Evolutionary conservation across 768 basidiomycete genomes (phyloP), one percentile per base, ranked within the genome.

Genomic region (Termitomyces sp.): DNA sequence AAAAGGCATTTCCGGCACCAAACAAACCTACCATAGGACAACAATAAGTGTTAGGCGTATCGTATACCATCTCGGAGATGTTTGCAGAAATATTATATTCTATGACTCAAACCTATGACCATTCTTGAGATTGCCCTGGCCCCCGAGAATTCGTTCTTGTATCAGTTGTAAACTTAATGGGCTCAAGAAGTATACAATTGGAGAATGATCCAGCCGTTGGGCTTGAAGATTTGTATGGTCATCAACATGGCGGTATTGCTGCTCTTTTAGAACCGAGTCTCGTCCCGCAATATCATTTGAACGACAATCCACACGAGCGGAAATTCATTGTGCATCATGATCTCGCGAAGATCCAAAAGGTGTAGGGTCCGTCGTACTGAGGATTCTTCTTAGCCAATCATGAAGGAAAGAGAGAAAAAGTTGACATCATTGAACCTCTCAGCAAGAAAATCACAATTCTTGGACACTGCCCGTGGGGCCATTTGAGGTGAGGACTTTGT

Each of bases 11-110:
- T 34, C 51, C 56, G 6, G 50, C 52, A 40, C 48, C 57, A 38
- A 61, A 60, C 36, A 62, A 60, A 31, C 12, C 72, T 69, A 56
- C 67, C 17, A 11, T 12, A 58, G 47, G 1, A 17, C 5, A 7
- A 48, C 12, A 4, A 25, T 36, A 17, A n/a, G 1, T 17, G 25
- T n/a, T 17, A 3, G 12, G 10, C 2, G 4, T 17, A 31, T 17
- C 37, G 9, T 31, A 31, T 55, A 9, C 2, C 38, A 32, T 55
- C 17, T 9, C 25, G 20, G 15, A 10, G 9, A 42, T 17, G 32
- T 50, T 34, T 17, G 49, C 9, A 31, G 29, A 14, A 29, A 10
- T 29, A 40, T 40, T 14, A 15, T 15, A 40, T 14, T 15, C 12
- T 15, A 12, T 17, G 15, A 17, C 5, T 6, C 15, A 14, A 15